These are phyloP conservation scores for Backusella parvicylindrica DNA, from an alignment of 192 early-diverging fungal species.

Conservation along the genomic window DNA sequence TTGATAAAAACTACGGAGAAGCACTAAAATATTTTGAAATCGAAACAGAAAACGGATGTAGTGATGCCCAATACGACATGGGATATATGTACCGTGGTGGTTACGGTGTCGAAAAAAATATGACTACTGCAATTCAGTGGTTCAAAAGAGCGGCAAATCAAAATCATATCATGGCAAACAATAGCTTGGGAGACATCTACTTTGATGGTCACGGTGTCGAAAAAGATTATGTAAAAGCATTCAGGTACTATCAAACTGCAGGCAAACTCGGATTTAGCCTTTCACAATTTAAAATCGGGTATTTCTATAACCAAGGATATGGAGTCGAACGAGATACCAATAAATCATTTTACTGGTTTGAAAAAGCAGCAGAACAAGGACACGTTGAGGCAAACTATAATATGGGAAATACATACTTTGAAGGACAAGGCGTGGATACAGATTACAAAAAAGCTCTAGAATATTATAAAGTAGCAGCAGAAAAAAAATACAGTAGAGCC, in stretches of 20 bases:
- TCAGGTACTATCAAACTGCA: background rate
- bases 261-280: background rate
- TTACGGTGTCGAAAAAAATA: background rate
- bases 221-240: background rate
- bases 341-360: background rate
- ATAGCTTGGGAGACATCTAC: background rate
- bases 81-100: slow-evolving; percentile 8
- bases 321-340: background rate
- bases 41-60: slow-evolving; percentile 7
- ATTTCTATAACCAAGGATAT: background rate
- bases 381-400: background rate
- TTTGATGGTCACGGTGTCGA: background rate
- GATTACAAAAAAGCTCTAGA: background rate
- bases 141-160: slow-evolving; percentile 17
- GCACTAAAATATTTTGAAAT: slow-evolving; percentile 12
- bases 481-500: background rate
- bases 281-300: background rate
- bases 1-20: background rate
- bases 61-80: slow-evolving; percentile 8
- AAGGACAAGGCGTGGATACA: background rate
- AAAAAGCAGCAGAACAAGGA: background rate
- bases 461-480: background rate
- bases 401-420: background rate
- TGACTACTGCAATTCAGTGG: slow-evolving; percentile 8
- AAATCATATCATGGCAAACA: background rate